These are phyloP conservation scores for Globisporangium acanthophoron DNA, from an alignment of 352 stramenopile genomes.

Conservation along the genomic window DNA sequence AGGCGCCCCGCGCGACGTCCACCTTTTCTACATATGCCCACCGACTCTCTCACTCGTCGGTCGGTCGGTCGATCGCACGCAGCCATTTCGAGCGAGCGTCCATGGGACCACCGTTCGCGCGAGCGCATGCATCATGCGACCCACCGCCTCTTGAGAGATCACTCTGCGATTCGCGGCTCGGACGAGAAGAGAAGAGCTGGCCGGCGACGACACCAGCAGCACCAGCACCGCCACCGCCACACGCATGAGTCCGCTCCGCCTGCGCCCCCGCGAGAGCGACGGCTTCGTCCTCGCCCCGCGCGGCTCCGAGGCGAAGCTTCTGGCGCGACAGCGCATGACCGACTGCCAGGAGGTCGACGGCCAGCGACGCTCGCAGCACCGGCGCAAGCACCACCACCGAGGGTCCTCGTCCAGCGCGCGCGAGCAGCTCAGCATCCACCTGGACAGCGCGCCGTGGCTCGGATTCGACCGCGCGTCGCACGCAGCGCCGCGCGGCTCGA, in stretches of 20 bases:
- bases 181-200: background rate
- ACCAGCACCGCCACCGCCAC: background rate
- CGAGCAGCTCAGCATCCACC: conserved; percentile 7
- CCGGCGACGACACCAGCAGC: background rate
- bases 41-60: too few relatives aligned
- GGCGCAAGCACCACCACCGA: background rate
- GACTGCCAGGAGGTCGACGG: background rate
- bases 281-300: background rate
- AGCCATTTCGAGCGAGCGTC: too few relatives aligned
- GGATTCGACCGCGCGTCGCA: conserved; percentile 1
- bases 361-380: background rate
- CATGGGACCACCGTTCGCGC: too few relatives aligned
- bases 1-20: too few relatives aligned
- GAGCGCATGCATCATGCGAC: too few relatives aligned
- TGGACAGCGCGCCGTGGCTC: conserved; percentile 13
- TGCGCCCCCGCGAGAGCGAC: background rate
- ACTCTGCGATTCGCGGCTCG: background rate
- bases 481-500: background rate
- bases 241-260: background rate
- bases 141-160: too few relatives aligned
- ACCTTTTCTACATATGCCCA: too few relatives aligned
- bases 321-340: background rate
- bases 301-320: background rate
- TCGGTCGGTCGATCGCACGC: too few relatives aligned
- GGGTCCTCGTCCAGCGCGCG: background rate